Evolutionary conservation across 176 grass and related monocot species (phyloP), one percentile per base, ranked within the genome.

Genomic region (Elaeis guineensis): DNA sequence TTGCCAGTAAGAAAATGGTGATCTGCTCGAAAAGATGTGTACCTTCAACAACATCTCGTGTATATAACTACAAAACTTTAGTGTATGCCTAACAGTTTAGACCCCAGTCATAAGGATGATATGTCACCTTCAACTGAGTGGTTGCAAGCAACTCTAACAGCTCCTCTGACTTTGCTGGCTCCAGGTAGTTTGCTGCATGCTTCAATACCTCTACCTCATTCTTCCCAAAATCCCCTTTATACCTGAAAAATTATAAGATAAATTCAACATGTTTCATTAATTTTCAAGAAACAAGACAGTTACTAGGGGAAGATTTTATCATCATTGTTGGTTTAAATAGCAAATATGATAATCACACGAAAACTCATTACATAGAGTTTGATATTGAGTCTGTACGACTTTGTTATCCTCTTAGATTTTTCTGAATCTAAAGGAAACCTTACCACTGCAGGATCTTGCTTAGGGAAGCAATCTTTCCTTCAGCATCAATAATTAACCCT

Each of bases 131-230:
- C 71, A 90, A 18, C 32, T 87, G 80, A 60, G 75, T 80, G 67
- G 63, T 84, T 6, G 75, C 74, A 26, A 96, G 91, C 54, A 90
- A 69, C 69, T 90, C 83, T 69, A 96, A 56, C 48, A 96, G 59
- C 58, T 85, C 74, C 71, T 80, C 83, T 0, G 86, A 87, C 16
- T 82, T 75, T 54, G 35, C 66, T n/a, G 83, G 80, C 39, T 82
- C 86, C 9, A 90, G 74, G 77, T 96, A 96, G 60, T 96, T 96
- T 19, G 83, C 83, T 8, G 86, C 86, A 65, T 96, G 91, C 72
- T 96, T 96, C 63, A 96, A 58, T 39, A 96, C 77, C 65, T 90
- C 91, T 1, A 39, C 71, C 75, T 96, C 91, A 35, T 79, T 87
- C 65, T 90, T 96, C 21, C 91, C 91, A 66, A 96, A 96, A 69